Conservation (phyloP, 805 yeast genomes). For the Candida lessepsii region DNA sequence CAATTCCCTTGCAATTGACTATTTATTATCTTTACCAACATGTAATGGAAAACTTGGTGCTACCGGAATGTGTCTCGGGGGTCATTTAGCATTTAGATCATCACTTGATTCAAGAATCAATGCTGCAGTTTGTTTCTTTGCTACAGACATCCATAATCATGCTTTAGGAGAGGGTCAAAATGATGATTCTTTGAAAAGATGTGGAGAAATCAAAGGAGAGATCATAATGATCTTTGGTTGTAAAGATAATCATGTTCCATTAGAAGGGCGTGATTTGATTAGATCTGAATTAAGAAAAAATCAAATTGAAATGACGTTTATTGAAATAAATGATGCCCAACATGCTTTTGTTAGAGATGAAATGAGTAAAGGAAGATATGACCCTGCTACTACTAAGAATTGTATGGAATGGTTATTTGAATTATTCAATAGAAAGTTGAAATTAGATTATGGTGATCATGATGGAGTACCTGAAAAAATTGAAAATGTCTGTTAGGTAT, state of each 20-base stretch:
- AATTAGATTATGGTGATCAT: constrained; percentile 63
- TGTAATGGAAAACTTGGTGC: constrained; percentile 76
- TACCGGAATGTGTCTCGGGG: constrained; percentile 87
- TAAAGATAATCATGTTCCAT: constrained; percentile 76
- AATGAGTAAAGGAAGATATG: constrained; percentile 75
- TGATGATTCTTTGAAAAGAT: constrained; percentile 64
- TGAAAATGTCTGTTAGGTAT: constrained; percentile 66
- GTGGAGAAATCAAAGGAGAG: constrained; percentile 58
- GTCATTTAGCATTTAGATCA: constrained; percentile 73
- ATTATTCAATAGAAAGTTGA: constrained; percentile 66
- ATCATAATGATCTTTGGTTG: constrained; percentile 72
- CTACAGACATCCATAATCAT: constrained; percentile 74
- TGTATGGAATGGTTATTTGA: constrained; percentile 70
- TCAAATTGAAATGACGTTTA: constrained; percentile 63
- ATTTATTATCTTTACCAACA: constrained; percentile 54
- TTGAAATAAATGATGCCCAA: constrained; percentile 76
- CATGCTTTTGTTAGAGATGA: constrained; percentile 85
- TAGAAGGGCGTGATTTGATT: constrained; percentile 72
- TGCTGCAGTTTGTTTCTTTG: constrained; percentile 75
- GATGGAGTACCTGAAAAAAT: constrained; percentile 50
- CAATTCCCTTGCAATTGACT: constrained; percentile 60
- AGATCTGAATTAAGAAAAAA: constrained; percentile 57
- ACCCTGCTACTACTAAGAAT: constrained; percentile 68
- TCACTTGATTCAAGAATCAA: constrained; percentile 61
- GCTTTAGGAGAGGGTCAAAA: constrained; percentile 62